These are phyloP conservation scores for Pholiota adiposa DNA, from an alignment of 1,284 basidiomycete species.

Conservation along the genomic window DNA sequence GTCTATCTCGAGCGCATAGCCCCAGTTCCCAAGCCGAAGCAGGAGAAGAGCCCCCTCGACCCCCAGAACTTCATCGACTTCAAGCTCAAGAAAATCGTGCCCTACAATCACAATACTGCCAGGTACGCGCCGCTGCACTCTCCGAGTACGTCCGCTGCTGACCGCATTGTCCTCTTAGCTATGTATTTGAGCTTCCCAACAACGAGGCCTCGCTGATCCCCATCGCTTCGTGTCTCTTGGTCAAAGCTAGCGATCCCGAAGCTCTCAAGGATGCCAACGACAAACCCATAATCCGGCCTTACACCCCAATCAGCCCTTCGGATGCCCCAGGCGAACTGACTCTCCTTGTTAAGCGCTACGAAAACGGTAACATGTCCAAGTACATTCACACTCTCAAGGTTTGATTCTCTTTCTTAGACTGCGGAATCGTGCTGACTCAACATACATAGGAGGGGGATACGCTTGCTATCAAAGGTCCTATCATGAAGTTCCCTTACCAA, in stretches of 20 bases:
- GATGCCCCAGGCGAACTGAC: slow-evolving; percentile 77
- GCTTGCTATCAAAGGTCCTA: slow-evolving; percentile 89
- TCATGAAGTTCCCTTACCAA: slow-evolving; percentile 84
- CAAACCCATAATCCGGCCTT: slow-evolving; percentile 88
- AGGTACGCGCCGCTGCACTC: slow-evolving; percentile 43
- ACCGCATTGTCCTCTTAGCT: slow-evolving; percentile 44
- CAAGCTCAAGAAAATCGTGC: slow-evolving; percentile 82
- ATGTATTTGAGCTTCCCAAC: slow-evolving; percentile 87
- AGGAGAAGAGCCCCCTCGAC: slow-evolving; percentile 70
- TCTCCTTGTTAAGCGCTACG: slow-evolving; percentile 88
- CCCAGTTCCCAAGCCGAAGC: slow-evolving; percentile 36
- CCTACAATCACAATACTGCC: slow-evolving; percentile 93
- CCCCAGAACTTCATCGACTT: slow-evolving; percentile 79
- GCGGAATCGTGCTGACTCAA: slow-evolving; percentile 4
- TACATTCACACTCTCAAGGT: slow-evolving; percentile 66
- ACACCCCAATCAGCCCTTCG: slow-evolving; percentile 82
- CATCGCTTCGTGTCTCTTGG: slow-evolving; percentile 71
- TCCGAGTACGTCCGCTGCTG: slow-evolving; percentile 11
- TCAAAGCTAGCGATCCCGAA: slow-evolving; percentile 63
- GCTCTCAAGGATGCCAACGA: slow-evolving; percentile 79
- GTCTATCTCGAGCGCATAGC: slow-evolving; percentile 41
- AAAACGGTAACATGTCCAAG: slow-evolving; percentile 80
- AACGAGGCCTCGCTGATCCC: slow-evolving; percentile 80
- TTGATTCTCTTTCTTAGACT: not conserved
- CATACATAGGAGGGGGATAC: slow-evolving; percentile 73